Percentiles rank a stretch among this genome's conserved stretches.
Conservation (phyloP, 2,329 filamentous ascomycete genomes). For the Exophiala spinifera region DNA sequence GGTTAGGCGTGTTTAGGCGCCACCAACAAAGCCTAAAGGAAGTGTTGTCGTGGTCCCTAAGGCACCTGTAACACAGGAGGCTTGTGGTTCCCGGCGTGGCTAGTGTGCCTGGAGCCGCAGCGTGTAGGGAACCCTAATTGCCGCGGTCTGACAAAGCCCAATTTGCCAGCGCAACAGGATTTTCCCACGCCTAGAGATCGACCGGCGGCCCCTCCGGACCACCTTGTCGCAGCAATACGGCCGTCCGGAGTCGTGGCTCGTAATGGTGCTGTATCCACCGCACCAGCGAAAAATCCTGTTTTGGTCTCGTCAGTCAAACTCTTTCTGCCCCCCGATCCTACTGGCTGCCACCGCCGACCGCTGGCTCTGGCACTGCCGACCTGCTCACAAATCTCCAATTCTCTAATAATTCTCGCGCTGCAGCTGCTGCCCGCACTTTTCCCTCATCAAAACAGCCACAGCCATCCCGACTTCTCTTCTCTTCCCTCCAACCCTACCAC, state of each 20-base stretch:
- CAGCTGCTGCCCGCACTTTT: slow-evolving; percentile 8
- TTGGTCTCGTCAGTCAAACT: not conserved
- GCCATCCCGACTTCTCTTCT: not conserved
- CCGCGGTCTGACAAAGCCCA: no score
- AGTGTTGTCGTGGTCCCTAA: not conserved
- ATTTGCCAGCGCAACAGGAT: no score
- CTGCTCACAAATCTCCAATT: slow-evolving; percentile 12
- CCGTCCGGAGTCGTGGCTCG: no score
- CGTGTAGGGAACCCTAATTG: no score
- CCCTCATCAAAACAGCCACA: slow-evolving; percentile 5
- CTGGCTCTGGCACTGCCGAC: not conserved
- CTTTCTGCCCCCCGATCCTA: not conserved
- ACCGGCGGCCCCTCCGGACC: no score
- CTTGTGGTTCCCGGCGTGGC: no score
- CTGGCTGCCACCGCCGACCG: not conserved
- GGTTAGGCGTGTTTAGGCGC: not conserved
- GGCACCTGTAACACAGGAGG: no score
- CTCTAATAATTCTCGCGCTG: not conserved
- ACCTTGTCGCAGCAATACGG: no score
- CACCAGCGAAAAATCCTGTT: not conserved
- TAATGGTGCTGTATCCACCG: not conserved
- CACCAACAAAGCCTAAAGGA: not conserved
- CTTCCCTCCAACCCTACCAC: not conserved
- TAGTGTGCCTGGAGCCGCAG: no score
- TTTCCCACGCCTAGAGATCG: no score